Evolutionary conservation across 441 rosid genomes (phyloP).

Genomic region (Corymbia calophylla): DNA sequence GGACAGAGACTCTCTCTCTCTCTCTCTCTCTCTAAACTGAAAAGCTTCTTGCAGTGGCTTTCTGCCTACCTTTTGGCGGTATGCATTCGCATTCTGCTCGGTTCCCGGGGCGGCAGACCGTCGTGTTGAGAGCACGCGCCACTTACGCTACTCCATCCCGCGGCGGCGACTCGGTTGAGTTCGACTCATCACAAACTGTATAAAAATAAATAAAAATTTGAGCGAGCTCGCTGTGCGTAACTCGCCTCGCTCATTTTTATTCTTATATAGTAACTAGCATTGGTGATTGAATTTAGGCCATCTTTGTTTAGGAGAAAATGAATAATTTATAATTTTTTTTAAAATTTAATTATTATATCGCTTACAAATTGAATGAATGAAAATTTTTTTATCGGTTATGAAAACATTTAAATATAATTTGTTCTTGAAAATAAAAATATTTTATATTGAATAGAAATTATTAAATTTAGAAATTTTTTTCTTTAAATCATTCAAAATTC

Average conservation of each 20-base stretch:
- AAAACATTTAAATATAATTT: too few relatives aligned
- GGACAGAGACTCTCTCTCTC: neutral
- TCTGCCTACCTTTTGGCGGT: neutral
- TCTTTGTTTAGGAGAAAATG: too few relatives aligned
- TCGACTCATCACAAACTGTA: neutral
- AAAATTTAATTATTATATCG: too few relatives aligned
- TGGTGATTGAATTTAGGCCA: neutral
- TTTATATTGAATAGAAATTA: too few relatives aligned
- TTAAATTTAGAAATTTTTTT: too few relatives aligned
- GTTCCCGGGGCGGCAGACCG: neutral
- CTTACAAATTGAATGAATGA: too few relatives aligned
- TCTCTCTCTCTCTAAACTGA: neutral
- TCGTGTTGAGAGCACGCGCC: neutral
- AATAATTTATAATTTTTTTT: too few relatives aligned
- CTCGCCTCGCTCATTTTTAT: neutral
- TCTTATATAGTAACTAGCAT: neutral
- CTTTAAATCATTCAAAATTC: too few relatives aligned
- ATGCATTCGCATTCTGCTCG: neutral
- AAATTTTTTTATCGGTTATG: rapidly evolving
- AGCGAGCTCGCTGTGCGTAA: neutral
- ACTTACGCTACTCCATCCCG: neutral
- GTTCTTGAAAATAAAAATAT: too few relatives aligned
- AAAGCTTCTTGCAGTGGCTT: neutral
- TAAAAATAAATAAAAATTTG: too few relatives aligned
- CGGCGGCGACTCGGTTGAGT: neutral